These are phyloP conservation scores for Puccinia hordei DNA, from an alignment of 1,284 basidiomycete species.

Conservation along the genomic window DNA sequence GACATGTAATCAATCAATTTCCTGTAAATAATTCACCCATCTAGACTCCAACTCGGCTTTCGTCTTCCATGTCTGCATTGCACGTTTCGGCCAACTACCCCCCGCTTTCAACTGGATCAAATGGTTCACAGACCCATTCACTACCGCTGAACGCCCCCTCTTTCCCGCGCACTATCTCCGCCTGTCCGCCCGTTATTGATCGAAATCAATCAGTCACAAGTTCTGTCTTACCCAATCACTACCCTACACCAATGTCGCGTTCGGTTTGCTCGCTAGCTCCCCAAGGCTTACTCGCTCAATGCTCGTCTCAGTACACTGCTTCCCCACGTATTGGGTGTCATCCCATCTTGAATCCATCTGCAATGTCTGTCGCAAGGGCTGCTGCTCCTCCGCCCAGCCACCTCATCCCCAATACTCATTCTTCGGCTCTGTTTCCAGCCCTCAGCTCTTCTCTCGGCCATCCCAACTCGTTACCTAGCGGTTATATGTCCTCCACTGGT, in stretches of 20 bases:
- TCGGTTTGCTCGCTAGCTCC: slow-evolving; percentile 8
- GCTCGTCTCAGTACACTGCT: slow-evolving; percentile 1
- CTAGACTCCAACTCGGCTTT: background rate
- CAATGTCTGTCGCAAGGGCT: background rate
- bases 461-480: background rate
- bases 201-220: slow-evolving; percentile 19
- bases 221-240: slow-evolving; percentile 15
- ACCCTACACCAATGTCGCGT: slow-evolving; percentile 3
- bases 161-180: slow-evolving; percentile 14
- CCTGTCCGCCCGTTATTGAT: background rate
- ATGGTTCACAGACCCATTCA: background rate
- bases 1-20: background rate
- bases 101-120: background rate
- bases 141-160: background rate
- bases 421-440: background rate
- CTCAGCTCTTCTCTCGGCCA: background rate
- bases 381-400: slow-evolving; percentile 14
- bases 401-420: background rate
- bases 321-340: background rate
- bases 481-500: slow-evolving; percentile 4
- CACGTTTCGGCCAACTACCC: slow-evolving; percentile 8
- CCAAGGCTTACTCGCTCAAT: background rate
- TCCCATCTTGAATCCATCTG: slow-evolving; percentile 14
- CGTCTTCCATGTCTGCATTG: slow-evolving; percentile 27
- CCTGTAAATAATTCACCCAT: background rate